Conservation (phyloP, 2,329 filamentous ascomycete species). For the Passalora sequoiae region DNA sequence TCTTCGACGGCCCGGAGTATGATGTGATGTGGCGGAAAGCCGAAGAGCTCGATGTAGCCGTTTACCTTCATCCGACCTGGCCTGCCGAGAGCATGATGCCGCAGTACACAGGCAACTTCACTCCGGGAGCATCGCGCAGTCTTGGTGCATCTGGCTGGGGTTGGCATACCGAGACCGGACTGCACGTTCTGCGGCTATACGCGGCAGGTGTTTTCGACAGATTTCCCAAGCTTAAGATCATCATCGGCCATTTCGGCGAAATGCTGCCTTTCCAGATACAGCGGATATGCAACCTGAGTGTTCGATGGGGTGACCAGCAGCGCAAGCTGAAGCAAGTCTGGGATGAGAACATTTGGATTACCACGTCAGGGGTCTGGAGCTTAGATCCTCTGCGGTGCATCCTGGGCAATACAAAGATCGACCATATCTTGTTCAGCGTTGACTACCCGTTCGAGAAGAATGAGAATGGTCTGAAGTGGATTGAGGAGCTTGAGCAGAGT, state of each 20-base stretch:
- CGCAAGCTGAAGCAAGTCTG: slow-evolving; percentile 39
- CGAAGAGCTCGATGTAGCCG: slow-evolving; percentile 44
- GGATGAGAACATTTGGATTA: slow-evolving; percentile 55
- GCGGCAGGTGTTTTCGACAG: slow-evolving; percentile 52
- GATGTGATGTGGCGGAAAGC: slow-evolving; percentile 33
- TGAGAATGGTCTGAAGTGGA: slow-evolving; percentile 47
- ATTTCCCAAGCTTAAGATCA: slow-evolving; percentile 50
- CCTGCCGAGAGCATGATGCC: slow-evolving; percentile 37
- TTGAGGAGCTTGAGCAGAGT: slow-evolving; percentile 48
- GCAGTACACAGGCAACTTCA: slow-evolving; percentile 34
- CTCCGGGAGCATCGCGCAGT: slow-evolving; percentile 25
- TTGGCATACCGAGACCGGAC: slow-evolving; percentile 49
- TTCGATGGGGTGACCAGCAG: slow-evolving; percentile 33
- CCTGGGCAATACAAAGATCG: slow-evolving; percentile 36
- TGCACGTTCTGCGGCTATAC: slow-evolving; percentile 49
- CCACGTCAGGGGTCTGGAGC: slow-evolving; percentile 54
- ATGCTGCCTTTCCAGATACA: slow-evolving; percentile 55
- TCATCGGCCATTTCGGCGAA: slow-evolving; percentile 55
- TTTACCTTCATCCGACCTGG: slow-evolving; percentile 50
- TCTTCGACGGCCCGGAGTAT: slow-evolving; percentile 33
- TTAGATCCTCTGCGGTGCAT: slow-evolving; percentile 46
- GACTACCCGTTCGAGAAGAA: slow-evolving; percentile 56
- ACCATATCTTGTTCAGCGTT: slow-evolving; percentile 53
- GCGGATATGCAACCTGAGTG: slow-evolving; percentile 35
- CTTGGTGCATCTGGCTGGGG: slow-evolving; percentile 45